phyloP scores from a whole-genome alignment of 441 rosid genomes.

The Adansonia gregorii region DNA sequence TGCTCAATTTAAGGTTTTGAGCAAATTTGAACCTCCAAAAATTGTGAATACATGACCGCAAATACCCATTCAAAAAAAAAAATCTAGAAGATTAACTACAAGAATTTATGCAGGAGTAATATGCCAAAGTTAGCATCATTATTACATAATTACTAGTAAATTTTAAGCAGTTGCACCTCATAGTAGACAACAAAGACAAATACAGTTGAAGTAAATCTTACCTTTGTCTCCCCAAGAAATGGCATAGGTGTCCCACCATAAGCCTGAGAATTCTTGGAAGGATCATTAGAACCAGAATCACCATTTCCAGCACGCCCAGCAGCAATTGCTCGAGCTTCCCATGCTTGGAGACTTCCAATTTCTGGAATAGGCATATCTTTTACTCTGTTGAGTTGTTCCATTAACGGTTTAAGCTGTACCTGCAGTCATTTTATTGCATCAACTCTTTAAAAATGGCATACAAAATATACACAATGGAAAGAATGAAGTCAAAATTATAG shows the following conservation, averaged over 20 bases:
- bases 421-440: conserved; percentile 44
- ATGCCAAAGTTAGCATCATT: conserved; percentile 14
- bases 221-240: conserved; percentile 88
- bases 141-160: not conserved
- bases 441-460: conserved; percentile 1
- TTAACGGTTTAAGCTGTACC: conserved; percentile 76
- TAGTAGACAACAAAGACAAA: conserved; percentile 9
- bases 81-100: not conserved
- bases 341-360: conserved; percentile 75
- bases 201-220: conserved; percentile 29
- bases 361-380: conserved; percentile 83
- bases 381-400: conserved; percentile 76
- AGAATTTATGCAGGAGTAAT: not conserved
- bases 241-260: conserved; percentile 89
- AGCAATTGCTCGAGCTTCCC: conserved; percentile 94
- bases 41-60: not conserved
- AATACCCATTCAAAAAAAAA: conserved; percentile 1
- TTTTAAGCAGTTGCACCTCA: conserved; percentile 15
- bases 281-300: conserved; percentile 68
- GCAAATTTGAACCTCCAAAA: not conserved
- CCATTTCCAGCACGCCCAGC: conserved; percentile 63
- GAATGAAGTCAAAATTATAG: conserved; percentile 17
- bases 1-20: not conserved
- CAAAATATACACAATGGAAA: not conserved
- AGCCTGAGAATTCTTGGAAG: conserved; percentile 68